Evolutionary conservation across 345 rosid species (phyloP).

Genomic region (Firmiana major): DNA sequence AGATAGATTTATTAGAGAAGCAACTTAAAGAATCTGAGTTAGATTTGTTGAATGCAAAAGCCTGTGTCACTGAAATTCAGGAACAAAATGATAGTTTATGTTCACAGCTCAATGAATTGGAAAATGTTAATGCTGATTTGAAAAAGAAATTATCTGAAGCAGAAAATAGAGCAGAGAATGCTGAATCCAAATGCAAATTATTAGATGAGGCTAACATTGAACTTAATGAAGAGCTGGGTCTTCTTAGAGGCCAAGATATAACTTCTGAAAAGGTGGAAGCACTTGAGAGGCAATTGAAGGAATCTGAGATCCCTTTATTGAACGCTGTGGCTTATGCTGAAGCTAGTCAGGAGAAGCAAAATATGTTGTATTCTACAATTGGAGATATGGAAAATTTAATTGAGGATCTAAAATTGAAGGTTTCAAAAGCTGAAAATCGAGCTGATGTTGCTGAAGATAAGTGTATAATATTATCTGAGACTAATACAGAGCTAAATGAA

Average conservation of each 20-base stretch:
- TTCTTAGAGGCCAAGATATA: slow-evolving; percentile 41
- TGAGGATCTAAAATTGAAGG: slow-evolving; percentile 70
- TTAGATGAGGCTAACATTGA: slow-evolving; percentile 42
- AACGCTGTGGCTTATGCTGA: slow-evolving; percentile 76
- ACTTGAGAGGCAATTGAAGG: slow-evolving; percentile 61
- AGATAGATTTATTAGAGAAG: slow-evolving; percentile 48
- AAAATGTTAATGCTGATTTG: slow-evolving; percentile 42
- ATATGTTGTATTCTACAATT: slow-evolving; percentile 59
- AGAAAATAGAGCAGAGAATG: slow-evolving; percentile 48
- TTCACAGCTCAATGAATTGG: slow-evolving; percentile 27
- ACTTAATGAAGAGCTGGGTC: slow-evolving; percentile 47
- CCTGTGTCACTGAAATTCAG: slow-evolving; percentile 20
- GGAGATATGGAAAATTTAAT: slow-evolving; percentile 79
- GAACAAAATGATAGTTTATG: slow-evolving; percentile 19
- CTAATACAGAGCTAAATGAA: slow-evolving; percentile 68
- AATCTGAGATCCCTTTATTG: slow-evolving; percentile 63
- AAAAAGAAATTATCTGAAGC: slow-evolving; percentile 39
- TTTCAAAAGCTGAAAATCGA: slow-evolving; percentile 56
- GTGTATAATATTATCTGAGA: slow-evolving; percentile 67
- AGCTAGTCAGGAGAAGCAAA: slow-evolving; percentile 82
- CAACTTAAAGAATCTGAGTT: slow-evolving; percentile 38
- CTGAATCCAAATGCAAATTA: slow-evolving; percentile 46
- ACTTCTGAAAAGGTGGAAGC: slow-evolving; percentile 52
- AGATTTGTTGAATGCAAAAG: slow-evolving; percentile 25
- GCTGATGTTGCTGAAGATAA: slow-evolving; percentile 78